Percentiles rank a stretch among this genome's conserved stretches.
phyloP scores from a whole-genome alignment of 208 protist genomes.

The Angomonas desouzai region DNA sequence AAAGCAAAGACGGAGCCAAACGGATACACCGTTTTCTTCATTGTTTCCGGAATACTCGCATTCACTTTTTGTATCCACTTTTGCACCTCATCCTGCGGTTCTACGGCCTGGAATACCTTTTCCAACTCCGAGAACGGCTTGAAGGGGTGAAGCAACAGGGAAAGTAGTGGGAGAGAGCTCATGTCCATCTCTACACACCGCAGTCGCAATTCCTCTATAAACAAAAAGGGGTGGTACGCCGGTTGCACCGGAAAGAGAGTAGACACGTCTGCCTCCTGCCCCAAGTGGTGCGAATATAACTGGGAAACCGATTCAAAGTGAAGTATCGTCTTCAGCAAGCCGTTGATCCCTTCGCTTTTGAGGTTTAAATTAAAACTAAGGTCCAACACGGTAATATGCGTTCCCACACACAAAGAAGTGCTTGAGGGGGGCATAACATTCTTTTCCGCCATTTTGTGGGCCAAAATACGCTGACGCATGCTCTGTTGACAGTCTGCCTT shows the following conservation, averaged over 20 bases:
- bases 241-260: neutral
- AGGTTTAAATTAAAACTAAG: constrained; percentile 20
- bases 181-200: neutral
- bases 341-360: constrained; percentile 11
- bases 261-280: neutral
- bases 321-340: constrained; percentile 13
- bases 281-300: neutral
- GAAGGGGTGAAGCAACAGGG: neutral
- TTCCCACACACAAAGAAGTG: neutral
- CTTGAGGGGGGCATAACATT: neutral
- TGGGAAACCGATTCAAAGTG: constrained; percentile 14
- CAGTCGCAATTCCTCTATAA: constrained; percentile 10
- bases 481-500: neutral
- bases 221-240: constrained; percentile 3
- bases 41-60: neutral
- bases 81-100: neutral
- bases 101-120: neutral
- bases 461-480: neutral
- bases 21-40: neutral
- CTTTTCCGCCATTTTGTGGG: neutral
- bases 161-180: neutral
- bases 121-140: neutral
- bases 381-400: constrained; percentile 18
- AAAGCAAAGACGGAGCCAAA: neutral
- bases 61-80: neutral